Evolutionary conservation across 768 basidiomycete genomes (phyloP).

Genomic region (Heimioporus sp.): DNA sequence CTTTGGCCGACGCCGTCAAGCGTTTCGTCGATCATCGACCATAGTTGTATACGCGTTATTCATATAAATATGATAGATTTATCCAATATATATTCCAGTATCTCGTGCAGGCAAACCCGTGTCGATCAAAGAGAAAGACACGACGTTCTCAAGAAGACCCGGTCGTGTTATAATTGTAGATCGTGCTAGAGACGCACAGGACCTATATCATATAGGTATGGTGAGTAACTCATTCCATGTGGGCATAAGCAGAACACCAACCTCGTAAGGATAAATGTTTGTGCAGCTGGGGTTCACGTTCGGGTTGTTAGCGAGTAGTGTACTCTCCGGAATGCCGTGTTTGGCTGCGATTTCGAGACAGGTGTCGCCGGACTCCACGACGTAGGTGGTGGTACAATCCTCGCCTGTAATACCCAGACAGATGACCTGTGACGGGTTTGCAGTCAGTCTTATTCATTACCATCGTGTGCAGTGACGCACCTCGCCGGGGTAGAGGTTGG

Average conservation of each 20-base stretch:
- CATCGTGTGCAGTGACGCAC: constrained; percentile 22
- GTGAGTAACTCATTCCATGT: neutral
- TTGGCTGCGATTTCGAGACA: constrained; percentile 43
- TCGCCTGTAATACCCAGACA: constrained; percentile 56
- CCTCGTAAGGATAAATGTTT: constrained; percentile 62
- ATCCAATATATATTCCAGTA: too few relatives aligned
- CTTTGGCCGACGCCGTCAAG: too few relatives aligned
- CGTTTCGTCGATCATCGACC: too few relatives aligned
- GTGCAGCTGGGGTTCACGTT: constrained; percentile 51
- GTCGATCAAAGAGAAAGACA: too few relatives aligned
- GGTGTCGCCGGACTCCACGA: constrained; percentile 46
- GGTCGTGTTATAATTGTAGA: constrained; percentile 13
- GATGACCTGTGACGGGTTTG: constrained; percentile 19
- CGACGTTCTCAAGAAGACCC: too few relatives aligned
- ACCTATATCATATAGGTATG: constrained; percentile 13
- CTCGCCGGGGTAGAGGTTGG: constrained; percentile 52
- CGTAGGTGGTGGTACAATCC: constrained; percentile 55
- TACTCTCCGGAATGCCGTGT: constrained; percentile 42
- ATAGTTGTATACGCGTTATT: too few relatives aligned
- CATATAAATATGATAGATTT: too few relatives aligned
- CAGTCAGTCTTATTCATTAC: neutral
- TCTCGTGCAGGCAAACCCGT: too few relatives aligned
- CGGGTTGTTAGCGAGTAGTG: constrained; percentile 61
- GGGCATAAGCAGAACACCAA: constrained; percentile 19
- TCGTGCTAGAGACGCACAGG: constrained; percentile 23